A percentile compares a stretch with the other conserved stretches of the same genome.
Conservation (phyloP, 495 filamentous ascomycete genomes). For the Clohesyomyces aquaticus region DNA sequence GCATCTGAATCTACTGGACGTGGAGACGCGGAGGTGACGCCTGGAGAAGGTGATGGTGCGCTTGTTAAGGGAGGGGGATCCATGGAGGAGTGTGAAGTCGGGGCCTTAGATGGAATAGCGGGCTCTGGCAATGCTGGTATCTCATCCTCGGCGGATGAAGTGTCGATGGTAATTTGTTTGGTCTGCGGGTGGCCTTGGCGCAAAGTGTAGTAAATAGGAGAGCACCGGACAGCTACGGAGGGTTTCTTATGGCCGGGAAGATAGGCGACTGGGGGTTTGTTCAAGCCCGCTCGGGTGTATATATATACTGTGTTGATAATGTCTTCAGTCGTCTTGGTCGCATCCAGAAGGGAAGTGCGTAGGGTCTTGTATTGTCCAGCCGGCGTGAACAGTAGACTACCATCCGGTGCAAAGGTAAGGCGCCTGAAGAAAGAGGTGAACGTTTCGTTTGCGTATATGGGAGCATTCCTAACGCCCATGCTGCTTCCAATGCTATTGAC, state of each 20-base stretch:
- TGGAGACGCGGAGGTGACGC: constrained; percentile 54
- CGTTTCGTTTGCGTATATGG: constrained; percentile 95
- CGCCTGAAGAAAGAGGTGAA: constrained; percentile 96
- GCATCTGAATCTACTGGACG: constrained; percentile 60
- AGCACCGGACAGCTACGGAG: constrained; percentile 94
- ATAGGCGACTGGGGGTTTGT: constrained; percentile 96
- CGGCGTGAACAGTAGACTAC: constrained; percentile 91
- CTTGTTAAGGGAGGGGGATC: constrained; percentile 75
- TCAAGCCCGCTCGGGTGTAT: constrained; percentile 94
- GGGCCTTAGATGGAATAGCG: constrained; percentile 61
- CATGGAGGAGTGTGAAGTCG: constrained; percentile 67
- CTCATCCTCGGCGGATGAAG: constrained; percentile 80
- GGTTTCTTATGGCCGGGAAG: constrained; percentile 98
- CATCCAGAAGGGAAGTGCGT: constrained; percentile 66
- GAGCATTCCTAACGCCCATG: constrained; percentile 71
- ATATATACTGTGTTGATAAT: constrained; percentile 98
- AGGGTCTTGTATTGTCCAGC: constrained; percentile 93
- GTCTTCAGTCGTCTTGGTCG: constrained; percentile 75
- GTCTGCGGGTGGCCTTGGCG: constrained; percentile 64
- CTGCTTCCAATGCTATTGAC: constrained; percentile 59
- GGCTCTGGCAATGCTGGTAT: constrained; percentile 85
- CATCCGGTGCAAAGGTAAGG: constrained; percentile 92
- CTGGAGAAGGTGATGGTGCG: constrained; percentile 50
- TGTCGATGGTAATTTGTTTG: constrained; percentile 91
- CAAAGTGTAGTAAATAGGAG: constrained; percentile 83